These are phyloP conservation scores for Mucor circinelloides DNA, from an alignment of 371 early-diverging fungal genomes.

Conservation along the genomic window DNA sequence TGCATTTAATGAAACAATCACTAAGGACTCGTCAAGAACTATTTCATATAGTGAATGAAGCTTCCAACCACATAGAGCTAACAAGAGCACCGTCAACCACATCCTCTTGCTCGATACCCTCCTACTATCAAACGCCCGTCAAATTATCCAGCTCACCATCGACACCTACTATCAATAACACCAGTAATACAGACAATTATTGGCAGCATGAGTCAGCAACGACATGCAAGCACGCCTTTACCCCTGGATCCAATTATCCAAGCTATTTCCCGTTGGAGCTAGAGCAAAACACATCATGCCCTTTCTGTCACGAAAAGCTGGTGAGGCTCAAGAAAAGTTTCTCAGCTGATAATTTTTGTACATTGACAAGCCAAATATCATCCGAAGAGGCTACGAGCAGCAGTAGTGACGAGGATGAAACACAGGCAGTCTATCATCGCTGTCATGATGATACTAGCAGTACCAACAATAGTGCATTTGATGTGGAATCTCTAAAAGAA, in stretches of 20 bases:
- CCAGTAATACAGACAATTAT: too few relatives aligned
- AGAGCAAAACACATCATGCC: background rate
- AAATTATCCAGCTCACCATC: constrained; percentile 11
- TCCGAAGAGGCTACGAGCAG: background rate
- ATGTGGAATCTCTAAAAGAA: background rate
- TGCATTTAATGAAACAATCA: constrained; percentile 16
- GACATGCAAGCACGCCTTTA: background rate
- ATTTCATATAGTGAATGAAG: background rate
- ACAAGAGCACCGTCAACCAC: background rate
- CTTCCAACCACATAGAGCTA: background rate
- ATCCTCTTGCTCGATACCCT: background rate
- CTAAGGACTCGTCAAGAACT: constrained; percentile 9
- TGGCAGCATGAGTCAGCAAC: background rate
- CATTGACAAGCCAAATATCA: background rate
- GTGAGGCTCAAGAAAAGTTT: constrained; percentile 3
- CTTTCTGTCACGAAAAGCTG: background rate
- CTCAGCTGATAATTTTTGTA: background rate
- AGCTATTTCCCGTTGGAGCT: background rate
- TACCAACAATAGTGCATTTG: background rate
- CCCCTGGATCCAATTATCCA: background rate
- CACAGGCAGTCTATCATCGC: background rate
- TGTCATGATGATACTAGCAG: background rate
- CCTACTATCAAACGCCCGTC: background rate
- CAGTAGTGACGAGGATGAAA: background rate
- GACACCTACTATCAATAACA: constrained; percentile 3